Evolutionary conservation across 805 yeast species (phyloP).

Genomic region (Ogataea degrootiae): DNA sequence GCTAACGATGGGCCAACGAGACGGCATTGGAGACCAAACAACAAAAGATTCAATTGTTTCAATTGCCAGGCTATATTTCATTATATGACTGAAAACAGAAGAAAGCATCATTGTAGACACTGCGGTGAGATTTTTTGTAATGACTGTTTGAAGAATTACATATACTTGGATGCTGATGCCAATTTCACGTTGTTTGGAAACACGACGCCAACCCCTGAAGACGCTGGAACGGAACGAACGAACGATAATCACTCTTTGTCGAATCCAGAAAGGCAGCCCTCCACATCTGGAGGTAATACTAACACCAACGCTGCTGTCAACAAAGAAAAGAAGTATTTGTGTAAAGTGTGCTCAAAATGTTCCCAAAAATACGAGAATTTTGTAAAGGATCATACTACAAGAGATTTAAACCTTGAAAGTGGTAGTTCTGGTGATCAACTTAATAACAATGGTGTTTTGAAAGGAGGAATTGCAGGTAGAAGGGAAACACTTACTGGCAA

Average conservation of each 20-base stretch:
- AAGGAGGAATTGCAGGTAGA: conserved; percentile 1
- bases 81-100: conserved; percentile 60
- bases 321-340: conserved; percentile 24
- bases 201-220: conserved; percentile 1
- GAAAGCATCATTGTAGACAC: conserved; percentile 37
- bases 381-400: conserved; percentile 27
- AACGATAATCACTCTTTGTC: not conserved
- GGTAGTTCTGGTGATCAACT: conserved; percentile 9
- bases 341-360: conserved; percentile 32
- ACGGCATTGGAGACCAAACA: conserved; percentile 74
- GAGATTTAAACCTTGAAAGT: conserved; percentile 23
- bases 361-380: conserved; percentile 31
- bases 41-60: conserved; percentile 56
- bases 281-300: conserved; percentile 13
- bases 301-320: not conserved
- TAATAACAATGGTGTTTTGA: conserved; percentile 5
- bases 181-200: conserved; percentile 31
- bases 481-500: conserved; percentile 13
- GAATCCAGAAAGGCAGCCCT: not conserved
- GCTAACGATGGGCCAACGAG: conserved; percentile 42
- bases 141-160: conserved; percentile 31
- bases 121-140: conserved; percentile 40
- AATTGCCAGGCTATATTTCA: conserved; percentile 68
- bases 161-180: conserved; percentile 32
- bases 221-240: not conserved